Evolutionary conservation across 2,329 filamentous ascomycete genomes (phyloP).

Genomic region (Talaromyces sp.): DNA sequence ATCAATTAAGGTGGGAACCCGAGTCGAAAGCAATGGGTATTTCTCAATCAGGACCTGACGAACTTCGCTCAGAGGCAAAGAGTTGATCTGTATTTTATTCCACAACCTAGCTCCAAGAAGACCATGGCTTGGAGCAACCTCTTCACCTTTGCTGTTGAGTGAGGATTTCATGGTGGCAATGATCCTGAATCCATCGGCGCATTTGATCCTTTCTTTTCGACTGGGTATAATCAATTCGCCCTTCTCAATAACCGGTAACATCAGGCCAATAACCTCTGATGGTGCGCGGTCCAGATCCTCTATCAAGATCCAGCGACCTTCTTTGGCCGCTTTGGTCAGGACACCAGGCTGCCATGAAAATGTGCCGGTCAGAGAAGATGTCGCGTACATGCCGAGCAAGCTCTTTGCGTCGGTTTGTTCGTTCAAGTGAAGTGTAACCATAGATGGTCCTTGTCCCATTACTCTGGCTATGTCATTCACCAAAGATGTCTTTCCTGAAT

Average conservation of each 20-base stretch:
- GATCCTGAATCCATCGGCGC: constrained; percentile 81
- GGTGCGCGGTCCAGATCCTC: constrained; percentile 95
- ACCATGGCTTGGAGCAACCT: constrained; percentile 65
- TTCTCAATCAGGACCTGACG: constrained; percentile 68
- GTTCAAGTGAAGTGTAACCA: constrained; percentile 94
- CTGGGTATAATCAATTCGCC: constrained; percentile 88
- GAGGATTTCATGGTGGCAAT: constrained; percentile 84
- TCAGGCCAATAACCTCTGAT: constrained; percentile 88
- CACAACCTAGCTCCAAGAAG: constrained; percentile 86
- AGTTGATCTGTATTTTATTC: constrained; percentile 69
- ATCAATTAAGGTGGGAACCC: constrained; percentile 56
- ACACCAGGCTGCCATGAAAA: constrained; percentile 93
- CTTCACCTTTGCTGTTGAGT: constrained; percentile 64
- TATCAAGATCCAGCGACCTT: constrained; percentile 95
- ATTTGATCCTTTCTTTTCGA: constrained; percentile 79
- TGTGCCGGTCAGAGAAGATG: constrained; percentile 79
- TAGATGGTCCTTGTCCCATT: constrained; percentile 73
- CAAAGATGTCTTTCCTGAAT: constrained; percentile 86
- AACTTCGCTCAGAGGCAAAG: constrained; percentile 68
- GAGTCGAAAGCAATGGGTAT: constrained; percentile 65
- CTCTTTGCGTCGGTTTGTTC: constrained; percentile 98
- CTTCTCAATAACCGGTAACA: constrained; percentile 88
- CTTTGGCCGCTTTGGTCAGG: constrained; percentile 85
- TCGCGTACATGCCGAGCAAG: constrained; percentile 90
- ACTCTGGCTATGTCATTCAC: constrained; percentile 78